Percentiles rank a stretch among this genome's conserved stretches.
Evolutionary conservation across 148 eudicot genomes (phyloP).

Genomic region (Amaranthus palmeri): DNA sequence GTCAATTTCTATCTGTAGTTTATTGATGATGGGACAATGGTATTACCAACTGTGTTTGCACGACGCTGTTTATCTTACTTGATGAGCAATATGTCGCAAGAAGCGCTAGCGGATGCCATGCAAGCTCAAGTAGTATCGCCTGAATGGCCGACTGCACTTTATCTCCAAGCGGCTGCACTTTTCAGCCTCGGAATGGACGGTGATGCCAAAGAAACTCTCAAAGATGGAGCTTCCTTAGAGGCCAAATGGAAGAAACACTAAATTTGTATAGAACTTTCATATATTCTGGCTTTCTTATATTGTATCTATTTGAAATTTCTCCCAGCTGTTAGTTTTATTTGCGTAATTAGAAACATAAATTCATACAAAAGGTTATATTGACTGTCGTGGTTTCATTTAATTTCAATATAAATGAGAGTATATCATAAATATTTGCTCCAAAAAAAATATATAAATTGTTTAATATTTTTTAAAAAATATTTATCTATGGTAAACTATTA

Average conservation of each 20-base stretch:
- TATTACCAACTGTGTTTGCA: constrained; percentile 58
- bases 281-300: constrained; percentile 12
- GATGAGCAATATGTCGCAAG: constrained; percentile 59
- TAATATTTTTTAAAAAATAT: too few species aligned
- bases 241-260: constrained; percentile 35
- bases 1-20: too few species aligned
- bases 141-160: constrained; percentile 63
- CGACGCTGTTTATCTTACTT: constrained; percentile 56
- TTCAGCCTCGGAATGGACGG: constrained; percentile 66
- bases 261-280: constrained; percentile 25
- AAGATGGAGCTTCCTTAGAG: constrained; percentile 55
- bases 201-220: constrained; percentile 58
- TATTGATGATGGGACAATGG: constrained; percentile 50
- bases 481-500: too few species aligned
- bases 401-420: too few species aligned
- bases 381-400: constrained; percentile 4
- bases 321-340: constrained; percentile 16
- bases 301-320: constrained; percentile 17
- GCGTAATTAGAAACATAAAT: constrained; percentile 19
- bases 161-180: constrained; percentile 71
- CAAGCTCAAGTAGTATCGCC: constrained; percentile 53
- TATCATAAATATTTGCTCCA: too few species aligned
- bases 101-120: constrained; percentile 65
- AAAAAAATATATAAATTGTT: too few species aligned
- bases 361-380: constrained; percentile 14